Evolutionary conservation across 2,329 filamentous ascomycete genomes (phyloP).

Genomic region (Aureobasidium sp.): DNA sequence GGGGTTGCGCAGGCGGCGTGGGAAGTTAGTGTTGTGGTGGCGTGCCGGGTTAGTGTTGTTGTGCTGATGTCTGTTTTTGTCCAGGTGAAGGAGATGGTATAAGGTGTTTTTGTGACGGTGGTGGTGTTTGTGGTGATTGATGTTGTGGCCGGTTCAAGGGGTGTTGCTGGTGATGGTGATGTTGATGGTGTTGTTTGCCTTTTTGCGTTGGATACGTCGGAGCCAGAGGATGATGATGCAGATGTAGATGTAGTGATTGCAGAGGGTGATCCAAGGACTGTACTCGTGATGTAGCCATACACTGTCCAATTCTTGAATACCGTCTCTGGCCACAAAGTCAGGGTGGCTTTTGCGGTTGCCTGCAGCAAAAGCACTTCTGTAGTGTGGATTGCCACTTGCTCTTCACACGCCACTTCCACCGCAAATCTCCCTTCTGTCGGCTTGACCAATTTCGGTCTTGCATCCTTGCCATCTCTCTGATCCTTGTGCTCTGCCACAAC

Average conservation of each 20-base stretch:
- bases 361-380: background rate
- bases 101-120: background rate
- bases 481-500: background rate
- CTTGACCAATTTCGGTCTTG: background rate
- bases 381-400: background rate
- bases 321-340: background rate
- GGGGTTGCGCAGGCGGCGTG: background rate
- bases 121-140: background rate
- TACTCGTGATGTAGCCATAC: background rate
- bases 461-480: background rate
- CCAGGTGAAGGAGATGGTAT: constrained; percentile 2
- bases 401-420: background rate
- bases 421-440: background rate
- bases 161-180: background rate
- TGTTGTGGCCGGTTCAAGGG: too few species aligned
- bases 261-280: background rate
- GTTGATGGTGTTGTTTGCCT: background rate
- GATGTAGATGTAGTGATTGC: background rate
- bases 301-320: background rate
- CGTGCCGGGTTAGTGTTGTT: background rate
- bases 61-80: background rate
- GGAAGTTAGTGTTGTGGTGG: background rate
- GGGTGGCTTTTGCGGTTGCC: background rate
- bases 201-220: background rate
- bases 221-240: background rate